Evolutionary conservation across 345 rosid species (phyloP), one percentile per base, ranked within the genome.

Genomic region (Salix suchowensis): DNA sequence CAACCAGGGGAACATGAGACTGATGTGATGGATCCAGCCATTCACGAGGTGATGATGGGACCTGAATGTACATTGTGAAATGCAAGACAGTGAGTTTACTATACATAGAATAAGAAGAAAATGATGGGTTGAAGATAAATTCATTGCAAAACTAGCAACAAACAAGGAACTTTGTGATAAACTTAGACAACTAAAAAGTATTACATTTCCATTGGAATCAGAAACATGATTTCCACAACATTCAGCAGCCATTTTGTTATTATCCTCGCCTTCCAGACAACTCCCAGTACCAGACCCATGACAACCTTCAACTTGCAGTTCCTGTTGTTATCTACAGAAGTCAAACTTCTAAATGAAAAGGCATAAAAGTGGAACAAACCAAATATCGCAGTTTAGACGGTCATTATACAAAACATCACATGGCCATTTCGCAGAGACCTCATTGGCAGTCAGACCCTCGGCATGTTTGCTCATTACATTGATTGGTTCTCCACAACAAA

Each of bases 1-100:
- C 99, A 78, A 84, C 98, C 82, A 96, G 82, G 48, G 98, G 96
- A 86, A 96, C 99, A 86, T 87, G 83, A 74, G 90, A 78, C 86
- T 89, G 97, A 77, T 86, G 37, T 34, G 94, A 92, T 70, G 92
- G 89, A 85, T 86, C 90, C 87, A 88, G 74, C 91, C 94, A 93
- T 66, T 87, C 88, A 73, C 77, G 80, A 64, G 88, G 73, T 67
- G 89, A 72, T 60, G 86, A 86, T 39, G 82, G 74, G 76, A 74
- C 91, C 99, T 93, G 86, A 78, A 84, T 23, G 55, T 73, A 75
- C 71, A 77, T 74, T 67, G 78, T 23, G 40, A 71, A 34, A 72
- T 72, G 65, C 50, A 81, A 80, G 46, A 73, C 50, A 60, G 36
- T 60, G 28, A 40, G 26, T 16, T 60, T 9, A 32, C 23, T 12